Evolutionary conservation across 345 rosid species (phyloP), one percentile per base, ranked within the genome.

Genomic region (Salix dunnii): DNA sequence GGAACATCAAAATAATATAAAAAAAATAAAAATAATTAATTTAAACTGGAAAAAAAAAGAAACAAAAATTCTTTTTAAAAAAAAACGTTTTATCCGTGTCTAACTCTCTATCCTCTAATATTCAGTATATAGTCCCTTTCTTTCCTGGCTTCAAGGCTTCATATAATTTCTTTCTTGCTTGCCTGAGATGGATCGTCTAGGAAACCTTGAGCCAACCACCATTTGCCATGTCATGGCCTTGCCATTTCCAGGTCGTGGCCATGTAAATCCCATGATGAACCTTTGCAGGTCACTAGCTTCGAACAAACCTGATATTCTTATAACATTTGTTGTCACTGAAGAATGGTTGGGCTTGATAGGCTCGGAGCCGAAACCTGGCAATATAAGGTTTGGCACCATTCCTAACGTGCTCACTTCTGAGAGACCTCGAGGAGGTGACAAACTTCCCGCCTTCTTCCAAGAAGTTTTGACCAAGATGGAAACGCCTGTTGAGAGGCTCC

Each of bases 261-360:
- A 77, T 71, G 43, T 77, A 43, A 77, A 77, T 62, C 80, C 80
- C 27, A 63, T 77, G 80, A 33, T 77, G 80, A 77, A 65, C 38
- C 51, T 77, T 46, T 77, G 75, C 80, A 71, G 27, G 63, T 40
- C 72, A 2, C 31, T 77, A 2, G 33, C 80, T 65, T 46, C 80
- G n/a, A 71, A 14, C 27, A 33, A 21, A 30, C 21, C 17, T 17
- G 64, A 77, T 36, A 25, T 77, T 16, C 80, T 71, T 12, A 20
- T 77, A 33, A 77, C 80, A 25, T 77, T 61, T 31, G 76, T 77
- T 0, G 64, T 77, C 66, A 70, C 80, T 13, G 80, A 77, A 38
- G 80, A 77, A 16, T 77, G 80, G 80, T 38, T 63, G 10, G 63
- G 71, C 71, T 64, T 28, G 46, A 77, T 77, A 25, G n/a, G 60